These are phyloP conservation scores for Trypanosoma caninum DNA, from an alignment of 208 protist genomes.

Conservation along the genomic window DNA sequence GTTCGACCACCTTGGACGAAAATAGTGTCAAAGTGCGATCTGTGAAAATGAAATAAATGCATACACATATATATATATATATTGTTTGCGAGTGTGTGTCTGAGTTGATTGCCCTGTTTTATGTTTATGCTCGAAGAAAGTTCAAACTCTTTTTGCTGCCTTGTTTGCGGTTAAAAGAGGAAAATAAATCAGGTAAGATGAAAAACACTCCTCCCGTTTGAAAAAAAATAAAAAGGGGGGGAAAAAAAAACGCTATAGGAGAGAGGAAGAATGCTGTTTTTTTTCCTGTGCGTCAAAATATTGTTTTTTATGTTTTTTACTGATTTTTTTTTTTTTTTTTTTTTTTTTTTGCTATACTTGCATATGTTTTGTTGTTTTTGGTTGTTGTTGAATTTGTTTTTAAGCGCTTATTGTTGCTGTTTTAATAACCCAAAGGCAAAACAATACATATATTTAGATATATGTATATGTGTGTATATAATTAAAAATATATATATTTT, in stretches of 20 bases:
- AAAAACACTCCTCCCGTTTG: too few relatives aligned
- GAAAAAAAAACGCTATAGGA: background rate
- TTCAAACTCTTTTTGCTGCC: background rate
- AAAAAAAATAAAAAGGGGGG: background rate
- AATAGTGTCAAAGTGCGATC: background rate
- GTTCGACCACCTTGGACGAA: conserved; percentile 39
- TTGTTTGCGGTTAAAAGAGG: background rate
- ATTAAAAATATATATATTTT: background rate
- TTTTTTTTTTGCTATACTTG: conserved; percentile 2
- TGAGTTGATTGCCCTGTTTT: background rate
- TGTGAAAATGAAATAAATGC: background rate
- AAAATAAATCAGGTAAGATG: background rate
- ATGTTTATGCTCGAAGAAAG: too few relatives aligned
- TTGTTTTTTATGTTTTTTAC: background rate
- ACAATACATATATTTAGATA: background rate
- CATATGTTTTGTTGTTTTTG: background rate
- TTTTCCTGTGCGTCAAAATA: background rate
- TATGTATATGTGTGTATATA: background rate
- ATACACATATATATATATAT: background rate
- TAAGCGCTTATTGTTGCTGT: too few relatives aligned
- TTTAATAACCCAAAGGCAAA: background rate
- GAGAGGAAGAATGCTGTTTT: too few relatives aligned
- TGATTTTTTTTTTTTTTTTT: background rate
- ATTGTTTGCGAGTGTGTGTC: background rate
- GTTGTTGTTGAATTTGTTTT: too few relatives aligned